Percentiles rank a stretch among this genome's conserved stretches.
Evolutionary conservation across 176 grass and related monocot species (phyloP).

Genomic region (Cocos nucifera): DNA sequence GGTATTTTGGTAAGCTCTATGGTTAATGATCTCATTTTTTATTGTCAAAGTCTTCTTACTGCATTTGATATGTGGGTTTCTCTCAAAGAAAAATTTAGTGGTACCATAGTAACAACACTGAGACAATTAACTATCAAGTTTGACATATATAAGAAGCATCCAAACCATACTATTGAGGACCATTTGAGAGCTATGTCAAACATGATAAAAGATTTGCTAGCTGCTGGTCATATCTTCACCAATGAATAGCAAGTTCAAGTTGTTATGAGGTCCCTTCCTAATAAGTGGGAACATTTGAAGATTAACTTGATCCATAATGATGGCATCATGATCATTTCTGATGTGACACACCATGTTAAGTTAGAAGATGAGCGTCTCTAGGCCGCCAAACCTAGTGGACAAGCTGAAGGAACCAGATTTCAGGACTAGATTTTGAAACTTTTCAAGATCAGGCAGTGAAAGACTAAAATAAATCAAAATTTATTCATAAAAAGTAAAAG

Average conservation of each 20-base stretch:
- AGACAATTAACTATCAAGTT: no score
- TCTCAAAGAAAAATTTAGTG: no score
- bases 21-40: no score
- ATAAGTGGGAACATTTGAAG: not conserved
- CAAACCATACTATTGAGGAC: not conserved
- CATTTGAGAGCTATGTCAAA: not conserved
- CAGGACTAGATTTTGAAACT: no score
- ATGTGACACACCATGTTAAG: conserved; percentile 2
- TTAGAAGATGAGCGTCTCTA: not conserved
- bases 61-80: not conserved
- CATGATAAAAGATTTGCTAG: not conserved
- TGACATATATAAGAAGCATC: no score
- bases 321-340: not conserved
- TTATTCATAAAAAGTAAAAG: no score
- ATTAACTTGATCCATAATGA: conserved; percentile 1
- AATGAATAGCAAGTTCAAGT: conserved; percentile 9
- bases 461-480: no score
- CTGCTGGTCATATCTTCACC: not conserved
- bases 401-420: no score
- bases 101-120: no score
- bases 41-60: no score
- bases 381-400: not conserved
- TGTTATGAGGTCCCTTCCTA: not conserved
- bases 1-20: no score
- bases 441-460: no score